Evolutionary conservation across 2,329 filamentous ascomycete genomes (phyloP), one percentile per base, ranked within the genome.

Genomic region (Colletotrichum phormii): DNA sequence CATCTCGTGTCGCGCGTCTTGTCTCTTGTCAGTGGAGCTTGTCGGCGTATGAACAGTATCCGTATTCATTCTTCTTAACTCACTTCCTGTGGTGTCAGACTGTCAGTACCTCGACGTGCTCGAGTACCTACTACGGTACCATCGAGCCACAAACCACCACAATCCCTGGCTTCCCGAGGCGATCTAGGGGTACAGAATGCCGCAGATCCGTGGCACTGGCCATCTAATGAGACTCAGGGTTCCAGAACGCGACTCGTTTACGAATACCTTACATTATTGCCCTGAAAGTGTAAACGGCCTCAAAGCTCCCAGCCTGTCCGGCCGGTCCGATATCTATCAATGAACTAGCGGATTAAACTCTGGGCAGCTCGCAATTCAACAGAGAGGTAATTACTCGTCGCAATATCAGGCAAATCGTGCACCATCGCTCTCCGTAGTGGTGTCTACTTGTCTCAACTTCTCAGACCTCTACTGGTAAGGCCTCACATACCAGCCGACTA

Each of bases 191-290:
- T 63, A 35, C 11, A 51, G 42, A 54, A 31, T 67, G 55, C 55
- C 55, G 55, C 55, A 53, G 64, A 61, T 60, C 42, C 31, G 55
- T 26, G 6, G 64, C 55, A 67, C 42, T 61, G 55, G 55, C 46
- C 64, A 42, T 37, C 46, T 15, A 55, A 59, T 35, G 24, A 24
- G 55, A 67, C 64, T 37, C 29, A 29, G 46, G 37, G 31, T 35
- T 51, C 18, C 64, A 37, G 55, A 29, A 26, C 46, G 42, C 64
- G 55, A 67, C 55, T 60, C 64, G 61, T 42, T n/a, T 42, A 31
- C 12, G 33, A 33, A 31, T 54, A 15, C 37, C 37, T 42, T 13
- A 24, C 7, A 35, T 5, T 31, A 31, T 18, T 31, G 7, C 12
- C n/a, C 35, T 5, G 22, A 59, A 66, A 51, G 54, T 59, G 13